These are phyloP conservation scores for Coccomyxa sp. DNA, from an alignment of 139 green algal species.

Conservation along the genomic window DNA sequence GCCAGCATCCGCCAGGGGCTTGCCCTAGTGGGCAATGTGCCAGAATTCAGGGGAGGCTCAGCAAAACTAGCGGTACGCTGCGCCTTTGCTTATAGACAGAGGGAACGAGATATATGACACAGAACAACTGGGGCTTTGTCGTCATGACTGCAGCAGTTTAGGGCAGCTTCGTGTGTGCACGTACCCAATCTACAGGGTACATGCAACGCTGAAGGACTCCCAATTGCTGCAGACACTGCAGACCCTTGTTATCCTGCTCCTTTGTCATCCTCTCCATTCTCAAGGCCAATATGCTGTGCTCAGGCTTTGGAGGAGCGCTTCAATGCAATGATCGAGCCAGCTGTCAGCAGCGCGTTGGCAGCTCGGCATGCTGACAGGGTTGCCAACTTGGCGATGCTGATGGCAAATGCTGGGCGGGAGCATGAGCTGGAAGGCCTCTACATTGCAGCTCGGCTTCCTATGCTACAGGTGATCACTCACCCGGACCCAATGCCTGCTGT, in stretches of 20 bases:
- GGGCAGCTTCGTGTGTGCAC: too few relatives aligned
- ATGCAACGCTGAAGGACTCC: not conserved
- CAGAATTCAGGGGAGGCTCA: conserved; percentile 30
- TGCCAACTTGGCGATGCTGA: conserved; percentile 40
- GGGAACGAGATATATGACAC: too few relatives aligned
- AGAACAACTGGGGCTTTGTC: too few relatives aligned
- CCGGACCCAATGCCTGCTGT: not conserved
- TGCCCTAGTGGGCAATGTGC: conserved; percentile 47
- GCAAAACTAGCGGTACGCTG: conserved; percentile 29
- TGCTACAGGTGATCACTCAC: conserved; percentile 22
- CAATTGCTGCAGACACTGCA: not conserved
- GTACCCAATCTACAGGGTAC: too few relatives aligned
- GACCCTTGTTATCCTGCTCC: not conserved
- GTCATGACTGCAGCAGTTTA: too few relatives aligned
- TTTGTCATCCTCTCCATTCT: not conserved
- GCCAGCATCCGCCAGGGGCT: conserved; percentile 73
- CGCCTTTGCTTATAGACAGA: too few relatives aligned
- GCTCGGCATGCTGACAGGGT: conserved; percentile 27
- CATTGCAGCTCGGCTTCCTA: conserved; percentile 35
- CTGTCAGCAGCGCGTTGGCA: conserved; percentile 64
- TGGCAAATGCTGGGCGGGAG: conserved; percentile 49
- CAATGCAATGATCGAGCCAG: conserved; percentile 63
- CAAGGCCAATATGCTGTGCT: not conserved
- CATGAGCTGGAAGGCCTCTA: conserved; percentile 63
- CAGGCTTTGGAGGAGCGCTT: conserved; percentile 76